phyloP scores from a whole-genome alignment of 257 asterid species.

The Sherardia arvensis region DNA sequence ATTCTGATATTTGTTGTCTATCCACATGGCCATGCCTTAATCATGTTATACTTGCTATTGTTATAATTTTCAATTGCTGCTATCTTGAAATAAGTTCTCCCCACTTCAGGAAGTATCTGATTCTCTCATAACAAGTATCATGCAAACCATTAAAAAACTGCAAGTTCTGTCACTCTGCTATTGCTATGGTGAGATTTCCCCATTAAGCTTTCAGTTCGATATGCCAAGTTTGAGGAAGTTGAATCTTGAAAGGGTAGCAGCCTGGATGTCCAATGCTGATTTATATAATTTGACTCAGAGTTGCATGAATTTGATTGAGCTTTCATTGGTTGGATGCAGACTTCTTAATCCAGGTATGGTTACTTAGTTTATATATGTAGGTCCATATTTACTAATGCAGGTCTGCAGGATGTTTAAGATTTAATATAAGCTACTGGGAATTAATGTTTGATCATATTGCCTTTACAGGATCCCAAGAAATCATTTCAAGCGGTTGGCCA shows the following conservation, averaged over 20 bases:
- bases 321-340: slow-evolving; percentile 75
- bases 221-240: slow-evolving; percentile 66
- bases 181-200: slow-evolving; percentile 73
- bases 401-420: neutral
- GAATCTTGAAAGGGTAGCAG: slow-evolving; percentile 76
- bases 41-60: neutral
- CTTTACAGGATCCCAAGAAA: slow-evolving; percentile 57
- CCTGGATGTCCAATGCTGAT: slow-evolving; percentile 71
- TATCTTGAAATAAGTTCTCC: slow-evolving; percentile 5
- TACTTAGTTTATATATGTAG: too few relatives aligned
- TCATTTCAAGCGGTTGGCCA: slow-evolving; percentile 82
- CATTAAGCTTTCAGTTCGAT: slow-evolving; percentile 37
- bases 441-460: slow-evolving; percentile 8
- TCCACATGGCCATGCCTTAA: neutral
- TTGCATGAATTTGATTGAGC: slow-evolving; percentile 48
- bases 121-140: slow-evolving; percentile 40
- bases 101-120: slow-evolving; percentile 60
- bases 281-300: slow-evolving; percentile 50
- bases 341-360: slow-evolving; percentile 48
- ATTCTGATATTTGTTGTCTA: neutral
- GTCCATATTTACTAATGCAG: neutral
- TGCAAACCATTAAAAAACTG: slow-evolving; percentile 38
- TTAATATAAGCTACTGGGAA: neutral
- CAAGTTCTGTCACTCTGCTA: slow-evolving; percentile 60
- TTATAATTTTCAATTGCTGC: neutral